These are phyloP conservation scores for Prunus fruticosa DNA, from an alignment of 306 rosid genomes.

Conservation along the genomic window DNA sequence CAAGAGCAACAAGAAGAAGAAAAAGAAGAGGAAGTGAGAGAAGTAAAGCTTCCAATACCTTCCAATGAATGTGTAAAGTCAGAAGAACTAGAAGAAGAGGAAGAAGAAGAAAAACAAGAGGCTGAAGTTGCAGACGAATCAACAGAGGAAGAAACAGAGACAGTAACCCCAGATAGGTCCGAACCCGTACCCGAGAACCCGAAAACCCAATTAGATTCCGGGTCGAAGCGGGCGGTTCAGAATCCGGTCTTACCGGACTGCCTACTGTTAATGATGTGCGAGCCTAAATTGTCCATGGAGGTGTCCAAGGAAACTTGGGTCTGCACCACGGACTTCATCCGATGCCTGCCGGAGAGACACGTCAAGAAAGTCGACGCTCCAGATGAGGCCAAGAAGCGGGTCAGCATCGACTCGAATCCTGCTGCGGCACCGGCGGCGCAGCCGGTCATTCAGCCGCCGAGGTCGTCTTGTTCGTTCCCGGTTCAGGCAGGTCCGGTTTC, in stretches of 20 bases:
- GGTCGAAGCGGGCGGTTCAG: constrained; percentile 22
- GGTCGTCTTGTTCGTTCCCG: constrained; percentile 79
- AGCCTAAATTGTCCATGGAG: constrained; percentile 97
- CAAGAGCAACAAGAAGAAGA: background rate
- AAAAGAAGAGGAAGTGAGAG: background rate
- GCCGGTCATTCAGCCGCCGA: constrained; percentile 59
- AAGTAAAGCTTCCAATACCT: constrained; percentile 17
- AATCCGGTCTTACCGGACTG: constrained; percentile 61
- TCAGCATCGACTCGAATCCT: constrained; percentile 22
- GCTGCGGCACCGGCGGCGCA: constrained; percentile 3
- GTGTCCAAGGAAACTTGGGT: constrained; percentile 97
- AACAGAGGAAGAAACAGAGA: constrained; percentile 19
- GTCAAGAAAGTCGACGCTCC: constrained; percentile 24
- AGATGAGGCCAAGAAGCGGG: constrained; percentile 38
- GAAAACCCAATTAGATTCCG: constrained; percentile 3
- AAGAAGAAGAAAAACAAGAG: constrained; percentile 21
- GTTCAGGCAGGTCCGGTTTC: constrained; percentile 35
- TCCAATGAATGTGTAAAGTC: constrained; percentile 5
- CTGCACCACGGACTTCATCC: constrained; percentile 76
- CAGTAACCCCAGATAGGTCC: constrained; percentile 24
- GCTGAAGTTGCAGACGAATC: background rate
- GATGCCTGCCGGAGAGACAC: constrained; percentile 64
- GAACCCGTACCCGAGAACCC: constrained; percentile 14
- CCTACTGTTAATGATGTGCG: constrained; percentile 92
- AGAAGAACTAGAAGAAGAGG: constrained; percentile 18